A percentile compares a stretch with the other conserved stretches of the same genome.
phyloP scores from a whole-genome alignment of 106 monocot genomes.

The Agapanthus africanus region DNA sequence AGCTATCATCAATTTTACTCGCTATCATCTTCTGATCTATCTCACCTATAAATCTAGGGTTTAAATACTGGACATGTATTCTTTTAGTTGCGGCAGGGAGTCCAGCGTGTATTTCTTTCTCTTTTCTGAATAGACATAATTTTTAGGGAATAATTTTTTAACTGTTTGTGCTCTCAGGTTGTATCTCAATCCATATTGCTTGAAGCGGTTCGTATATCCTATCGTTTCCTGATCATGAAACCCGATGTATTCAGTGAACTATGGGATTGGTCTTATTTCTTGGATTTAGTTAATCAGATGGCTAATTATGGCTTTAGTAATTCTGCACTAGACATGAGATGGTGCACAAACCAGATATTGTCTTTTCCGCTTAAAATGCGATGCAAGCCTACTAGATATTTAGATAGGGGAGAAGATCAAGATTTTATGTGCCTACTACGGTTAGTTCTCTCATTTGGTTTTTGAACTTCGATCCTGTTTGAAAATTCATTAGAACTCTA shows the following conservation, averaged over 20 bases:
- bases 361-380: slow-evolving; percentile 53
- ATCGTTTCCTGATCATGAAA: slow-evolving; percentile 55
- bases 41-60: background rate
- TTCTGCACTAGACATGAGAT: slow-evolving; percentile 47
- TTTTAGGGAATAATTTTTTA: background rate
- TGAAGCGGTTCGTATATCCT: slow-evolving; percentile 39
- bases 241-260: slow-evolving; percentile 57
- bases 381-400: slow-evolving; percentile 40
- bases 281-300: slow-evolving; percentile 37
- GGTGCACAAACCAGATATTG: slow-evolving; percentile 64
- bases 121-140: background rate
- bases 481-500: background rate
- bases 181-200: slow-evolving; percentile 17
- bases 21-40: too few species aligned
- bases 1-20: too few species aligned
- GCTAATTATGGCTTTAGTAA: slow-evolving; percentile 16
- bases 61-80: background rate
- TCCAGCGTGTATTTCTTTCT: background rate
- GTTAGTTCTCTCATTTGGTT: slow-evolving; percentile 26
- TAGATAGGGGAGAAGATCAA: slow-evolving; percentile 43
- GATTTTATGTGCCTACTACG: slow-evolving; percentile 60
- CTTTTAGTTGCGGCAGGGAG: background rate
- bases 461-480: background rate
- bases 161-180: slow-evolving; percentile 38
- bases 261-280: slow-evolving; percentile 87